Percentiles rank a stretch among this genome's conserved stretches.
phyloP scores from a whole-genome alignment of 768 basidiomycete species.

The Pulveroboletus sp. region DNA sequence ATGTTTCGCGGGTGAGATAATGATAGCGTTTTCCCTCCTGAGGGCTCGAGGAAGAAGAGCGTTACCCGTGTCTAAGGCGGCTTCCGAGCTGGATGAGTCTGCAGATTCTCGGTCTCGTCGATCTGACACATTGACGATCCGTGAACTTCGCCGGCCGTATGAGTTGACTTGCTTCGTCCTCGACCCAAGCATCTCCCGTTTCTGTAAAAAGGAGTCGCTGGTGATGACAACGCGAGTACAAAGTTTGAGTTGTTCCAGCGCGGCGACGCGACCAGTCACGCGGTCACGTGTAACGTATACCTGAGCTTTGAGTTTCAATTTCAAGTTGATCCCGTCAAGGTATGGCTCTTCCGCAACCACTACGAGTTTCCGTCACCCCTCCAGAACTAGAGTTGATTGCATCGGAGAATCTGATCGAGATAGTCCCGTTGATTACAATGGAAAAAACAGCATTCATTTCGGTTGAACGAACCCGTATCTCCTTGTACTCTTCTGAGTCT shows the following conservation, averaged over 20 bases:
- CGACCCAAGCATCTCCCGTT: slow-evolving; percentile 40
- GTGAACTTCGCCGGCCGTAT: slow-evolving; percentile 62
- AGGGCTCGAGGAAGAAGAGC: slow-evolving; percentile 5
- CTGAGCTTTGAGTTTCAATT: too few relatives aligned
- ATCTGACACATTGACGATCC: slow-evolving; percentile 51
- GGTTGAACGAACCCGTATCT: slow-evolving; percentile 41
- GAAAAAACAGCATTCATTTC: slow-evolving; percentile 90
- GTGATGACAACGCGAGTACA: slow-evolving; percentile 7
- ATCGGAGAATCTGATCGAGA: slow-evolving; percentile 79
- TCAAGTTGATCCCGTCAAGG: too few relatives aligned
- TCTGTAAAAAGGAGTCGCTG: too few relatives aligned
- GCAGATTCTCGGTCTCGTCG: slow-evolving; percentile 24
- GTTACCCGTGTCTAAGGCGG: slow-evolving; percentile 37
- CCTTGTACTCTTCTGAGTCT: slow-evolving; percentile 3
- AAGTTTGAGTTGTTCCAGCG: too few relatives aligned
- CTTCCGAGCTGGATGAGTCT: slow-evolving; percentile 33
- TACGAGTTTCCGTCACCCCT: slow-evolving; percentile 74
- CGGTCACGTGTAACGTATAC: slow-evolving; percentile 20
- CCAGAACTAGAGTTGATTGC: slow-evolving; percentile 88
- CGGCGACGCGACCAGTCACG: too few relatives aligned
- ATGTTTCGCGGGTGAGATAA: slow-evolving; percentile 21
- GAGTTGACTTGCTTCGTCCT: slow-evolving; percentile 64
- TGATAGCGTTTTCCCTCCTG: slow-evolving; percentile 23
- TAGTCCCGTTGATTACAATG: slow-evolving; percentile 88
- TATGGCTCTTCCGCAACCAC: slow-evolving; percentile 77